phyloP scores from a whole-genome alignment of 331 rosid species.

The Phaseolus coccineus region DNA sequence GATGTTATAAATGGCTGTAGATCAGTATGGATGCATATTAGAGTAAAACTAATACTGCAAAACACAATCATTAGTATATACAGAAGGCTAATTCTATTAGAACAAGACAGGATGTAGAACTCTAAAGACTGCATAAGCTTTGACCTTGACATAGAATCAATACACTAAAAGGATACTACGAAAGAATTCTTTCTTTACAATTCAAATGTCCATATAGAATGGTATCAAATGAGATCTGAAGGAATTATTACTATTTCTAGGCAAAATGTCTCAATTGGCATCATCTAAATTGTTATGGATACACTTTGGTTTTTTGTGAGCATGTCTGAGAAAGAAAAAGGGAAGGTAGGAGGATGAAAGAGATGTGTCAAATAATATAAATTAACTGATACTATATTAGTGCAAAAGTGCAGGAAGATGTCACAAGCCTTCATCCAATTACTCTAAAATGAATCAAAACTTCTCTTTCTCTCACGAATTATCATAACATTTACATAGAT shows the following conservation, averaged over 20 bases:
- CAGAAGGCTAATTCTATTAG: not conserved
- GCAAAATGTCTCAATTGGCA: conserved; percentile 17
- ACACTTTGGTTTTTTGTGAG: conserved; percentile 11
- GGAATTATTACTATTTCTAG: not conserved
- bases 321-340: not conserved
- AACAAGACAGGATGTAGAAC: not conserved
- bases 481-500: conserved; percentile 12
- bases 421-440: conserved; percentile 28
- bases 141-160: conserved; percentile 7
- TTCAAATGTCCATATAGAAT: not conserved
- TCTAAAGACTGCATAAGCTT: not conserved
- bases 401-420: conserved; percentile 30
- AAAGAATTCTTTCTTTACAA: conserved; percentile 18
- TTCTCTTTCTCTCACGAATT: conserved; percentile 15
- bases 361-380: not conserved
- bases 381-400: not conserved
- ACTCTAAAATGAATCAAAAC: not conserved
- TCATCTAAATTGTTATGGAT: conserved; percentile 26
- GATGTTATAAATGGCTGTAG: not conserved
- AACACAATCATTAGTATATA: conserved; percentile 6
- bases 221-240: conserved; percentile 14
- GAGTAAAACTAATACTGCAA: not conserved
- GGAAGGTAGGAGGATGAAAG: not conserved
- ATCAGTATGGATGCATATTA: not conserved
- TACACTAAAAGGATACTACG: not conserved